phyloP scores from a whole-genome alignment of 129 eudicot species.

The Cynara cardunculus region DNA sequence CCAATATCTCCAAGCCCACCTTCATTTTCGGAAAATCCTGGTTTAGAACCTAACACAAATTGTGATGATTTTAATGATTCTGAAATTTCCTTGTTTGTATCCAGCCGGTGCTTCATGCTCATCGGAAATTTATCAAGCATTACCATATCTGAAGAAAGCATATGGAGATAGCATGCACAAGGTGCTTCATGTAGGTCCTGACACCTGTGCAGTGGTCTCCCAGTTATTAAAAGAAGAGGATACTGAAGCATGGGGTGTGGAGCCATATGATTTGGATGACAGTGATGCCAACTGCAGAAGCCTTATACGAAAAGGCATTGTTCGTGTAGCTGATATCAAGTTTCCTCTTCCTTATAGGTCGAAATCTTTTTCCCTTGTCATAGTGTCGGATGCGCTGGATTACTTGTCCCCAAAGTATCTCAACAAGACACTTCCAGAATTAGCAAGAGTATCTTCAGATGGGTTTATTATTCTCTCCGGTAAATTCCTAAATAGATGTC shows the following conservation, averaged over 20 bases:
- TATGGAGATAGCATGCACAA: conserved; percentile 78
- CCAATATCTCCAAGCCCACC: too few relatives aligned
- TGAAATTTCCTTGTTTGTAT: conserved; percentile 6
- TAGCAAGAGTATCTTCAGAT: conserved; percentile 74
- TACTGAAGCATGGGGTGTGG: conserved; percentile 92
- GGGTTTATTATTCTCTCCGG: conserved; percentile 80
- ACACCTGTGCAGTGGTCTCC: conserved; percentile 79
- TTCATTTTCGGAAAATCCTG: background rate
- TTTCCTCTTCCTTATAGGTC: conserved; percentile 75
- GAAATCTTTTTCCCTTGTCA: conserved; percentile 74
- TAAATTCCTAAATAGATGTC: conserved; percentile 19
- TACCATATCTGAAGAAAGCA: conserved; percentile 67
- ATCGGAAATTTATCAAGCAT: conserved; percentile 45
- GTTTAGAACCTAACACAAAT: background rate
- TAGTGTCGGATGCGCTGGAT: conserved; percentile 83
- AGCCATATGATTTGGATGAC: conserved; percentile 84
- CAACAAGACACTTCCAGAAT: conserved; percentile 75
- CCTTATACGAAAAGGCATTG: conserved; percentile 69
- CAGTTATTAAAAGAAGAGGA: conserved; percentile 71
- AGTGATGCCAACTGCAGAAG: conserved; percentile 61
- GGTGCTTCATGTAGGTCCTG: conserved; percentile 85
- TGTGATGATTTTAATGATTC: background rate
- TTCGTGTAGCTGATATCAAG: conserved; percentile 83
- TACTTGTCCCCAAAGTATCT: conserved; percentile 84
- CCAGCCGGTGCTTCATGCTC: conserved; percentile 70